Evolutionary conservation across 495 filamentous ascomycete genomes (phyloP).

Genomic region (Talaromyces thailandensis): DNA sequence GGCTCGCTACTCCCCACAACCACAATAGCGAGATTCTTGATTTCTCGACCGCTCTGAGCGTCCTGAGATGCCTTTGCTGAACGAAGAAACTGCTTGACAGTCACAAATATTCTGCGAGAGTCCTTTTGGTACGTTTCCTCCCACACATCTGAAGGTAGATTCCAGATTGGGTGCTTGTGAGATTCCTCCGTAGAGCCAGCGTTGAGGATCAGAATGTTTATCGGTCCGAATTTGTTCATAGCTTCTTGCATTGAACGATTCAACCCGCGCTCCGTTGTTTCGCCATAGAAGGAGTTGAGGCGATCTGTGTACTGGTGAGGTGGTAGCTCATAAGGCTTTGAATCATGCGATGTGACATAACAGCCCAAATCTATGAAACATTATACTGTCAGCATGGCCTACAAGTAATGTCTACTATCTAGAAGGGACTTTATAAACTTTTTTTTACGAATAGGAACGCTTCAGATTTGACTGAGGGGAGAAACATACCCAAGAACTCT

Average conservation of each 20-base stretch:
- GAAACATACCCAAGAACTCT: slow-evolving; percentile 43
- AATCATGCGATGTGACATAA: slow-evolving; percentile 1
- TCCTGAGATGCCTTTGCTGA: slow-evolving; percentile 26
- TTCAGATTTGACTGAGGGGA: background rate
- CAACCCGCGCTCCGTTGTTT: slow-evolving; percentile 39
- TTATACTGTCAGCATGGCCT: background rate
- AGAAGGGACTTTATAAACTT: no score
- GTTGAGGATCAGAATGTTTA: slow-evolving; percentile 45
- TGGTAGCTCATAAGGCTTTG: background rate
- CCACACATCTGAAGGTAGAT: slow-evolving; percentile 42
- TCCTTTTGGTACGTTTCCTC: slow-evolving; percentile 42
- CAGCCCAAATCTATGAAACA: background rate
- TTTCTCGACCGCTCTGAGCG: slow-evolving; percentile 19
- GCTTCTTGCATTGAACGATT: slow-evolving; percentile 33
- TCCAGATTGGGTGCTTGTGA: slow-evolving; percentile 40
- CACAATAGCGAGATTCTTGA: slow-evolving; percentile 44
- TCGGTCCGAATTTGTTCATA: slow-evolving; percentile 37
- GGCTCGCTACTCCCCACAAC: slow-evolving; percentile 41
- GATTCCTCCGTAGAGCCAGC: slow-evolving; percentile 40
- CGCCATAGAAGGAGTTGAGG: slow-evolving; percentile 32
- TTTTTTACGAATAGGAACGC: no score
- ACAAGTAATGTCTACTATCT: no score
- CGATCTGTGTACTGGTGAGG: slow-evolving; percentile 14
- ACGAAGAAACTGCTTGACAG: slow-evolving; percentile 48
- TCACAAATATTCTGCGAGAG: slow-evolving; percentile 44